Base-by-base conservation (phyloP, 495 filamentous ascomycete species). In the Aeminium ludgeri region DNA sequence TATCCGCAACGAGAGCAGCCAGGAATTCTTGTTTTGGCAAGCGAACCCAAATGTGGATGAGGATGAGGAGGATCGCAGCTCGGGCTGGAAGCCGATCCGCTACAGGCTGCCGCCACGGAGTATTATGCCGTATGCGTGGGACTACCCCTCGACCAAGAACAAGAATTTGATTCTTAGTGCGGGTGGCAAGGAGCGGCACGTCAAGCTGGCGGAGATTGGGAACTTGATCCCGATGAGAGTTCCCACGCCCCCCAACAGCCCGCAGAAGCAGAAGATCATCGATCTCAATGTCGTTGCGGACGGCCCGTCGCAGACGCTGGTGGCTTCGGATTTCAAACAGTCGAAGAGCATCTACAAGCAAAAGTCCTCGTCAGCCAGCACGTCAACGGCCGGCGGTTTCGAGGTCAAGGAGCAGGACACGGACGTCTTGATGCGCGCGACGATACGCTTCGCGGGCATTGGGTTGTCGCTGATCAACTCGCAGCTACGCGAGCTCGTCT, bases 51-150 rank as follows among this genome's bases (percentile, higher is more conserved):
- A 75, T 47, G 54, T 78, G 23, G 78, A 83, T 41, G 87, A 93
- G 46, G 87, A 93, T 36, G 74, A 77, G 41, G 80, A 86, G 46
- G 84, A 91, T 48, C 65, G 70, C 30, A 63, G 64, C 19, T 82
- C 78, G 36, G 79, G 82, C 5, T 97, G 86, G 81, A 74, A 81
- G 40, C 84, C 82, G 10, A 81, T 96, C 47, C 67, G 82, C 30
- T 97, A 97, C 56, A 80, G 86, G n/a, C 70, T 97, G 11, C 89
- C 89, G 2, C 75, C 86, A 6, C 71, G 91, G 25, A 95, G 87
- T 58, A 93, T 96, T 60, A 97, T 97, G 89, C 87, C 91, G 3
- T 97, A 97, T 55, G 87, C 89, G 20, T 97, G 89, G 89, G 91
- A 97, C 56, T 96, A 89, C 62, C 89, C 89, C 1, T 86, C 89